These are phyloP conservation scores for Przewalskia tangutica DNA, from an alignment of 257 asterid species.

Conservation along the genomic window DNA sequence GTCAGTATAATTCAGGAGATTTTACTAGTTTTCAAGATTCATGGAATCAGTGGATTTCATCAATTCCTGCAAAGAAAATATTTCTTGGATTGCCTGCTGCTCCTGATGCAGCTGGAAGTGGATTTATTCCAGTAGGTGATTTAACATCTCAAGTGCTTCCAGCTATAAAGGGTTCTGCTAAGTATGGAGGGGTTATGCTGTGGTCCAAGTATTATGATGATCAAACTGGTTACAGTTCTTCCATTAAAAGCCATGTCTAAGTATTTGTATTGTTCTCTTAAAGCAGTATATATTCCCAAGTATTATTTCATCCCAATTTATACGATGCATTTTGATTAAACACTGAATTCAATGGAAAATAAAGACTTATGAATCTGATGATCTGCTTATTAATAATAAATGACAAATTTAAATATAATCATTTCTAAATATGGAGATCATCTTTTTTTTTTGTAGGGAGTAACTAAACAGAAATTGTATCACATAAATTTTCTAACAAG, in stretches of 20 bases:
- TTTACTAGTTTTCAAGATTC: constrained; percentile 14
- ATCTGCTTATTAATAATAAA: too few species aligned
- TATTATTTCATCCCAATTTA: neutral
- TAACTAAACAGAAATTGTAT: too few species aligned
- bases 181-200: constrained; percentile 22
- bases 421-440: too few species aligned
- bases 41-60: constrained; percentile 22
- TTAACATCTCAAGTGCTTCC: constrained; percentile 15
- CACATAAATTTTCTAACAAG: too few species aligned
- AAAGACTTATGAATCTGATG: too few species aligned
- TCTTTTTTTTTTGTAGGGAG: too few species aligned
- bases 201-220: constrained; percentile 24
- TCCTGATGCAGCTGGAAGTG: constrained; percentile 23
- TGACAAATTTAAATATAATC: too few species aligned
- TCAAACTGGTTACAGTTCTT: constrained; percentile 18
- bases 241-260: constrained; percentile 13
- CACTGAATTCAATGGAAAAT: too few species aligned
- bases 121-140: constrained; percentile 15
- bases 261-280: neutral
- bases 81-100: constrained; percentile 20
- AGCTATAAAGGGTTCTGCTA: constrained; percentile 1
- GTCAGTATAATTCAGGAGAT: constrained; percentile 20
- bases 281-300: neutral
- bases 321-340: neutral
- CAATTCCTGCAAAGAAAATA: constrained; percentile 10